phyloP scores from a whole-genome alignment of 140 eudicot species.

The Flaveria floridana region DNA sequence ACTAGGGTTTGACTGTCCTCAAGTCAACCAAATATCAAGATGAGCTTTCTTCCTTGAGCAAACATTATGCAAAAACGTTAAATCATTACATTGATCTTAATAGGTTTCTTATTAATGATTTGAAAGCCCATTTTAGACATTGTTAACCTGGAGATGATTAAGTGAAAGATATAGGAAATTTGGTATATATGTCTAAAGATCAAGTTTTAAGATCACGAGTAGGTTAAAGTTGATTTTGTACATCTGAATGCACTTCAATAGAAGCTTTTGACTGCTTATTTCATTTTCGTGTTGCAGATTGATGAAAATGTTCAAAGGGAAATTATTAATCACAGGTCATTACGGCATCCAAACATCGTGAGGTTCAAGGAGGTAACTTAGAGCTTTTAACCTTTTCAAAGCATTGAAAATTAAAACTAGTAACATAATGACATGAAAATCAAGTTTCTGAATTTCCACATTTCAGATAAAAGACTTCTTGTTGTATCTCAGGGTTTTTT shows the following conservation, averaged over 20 bases:
- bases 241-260: background rate
- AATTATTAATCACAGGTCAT: constrained; percentile 87
- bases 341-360: constrained; percentile 88
- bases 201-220: constrained; percentile 2
- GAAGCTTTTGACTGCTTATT: background rate
- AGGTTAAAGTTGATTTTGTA: constrained; percentile 8
- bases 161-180: background rate
- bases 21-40: constrained; percentile 31
- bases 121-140: background rate
- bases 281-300: constrained; percentile 54
- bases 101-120: background rate
- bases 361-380: constrained; percentile 80
- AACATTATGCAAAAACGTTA: constrained; percentile 7
- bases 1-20: constrained; percentile 33
- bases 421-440: constrained; percentile 18
- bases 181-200: background rate
- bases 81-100: background rate
- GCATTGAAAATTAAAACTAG: background rate
- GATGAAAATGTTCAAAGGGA: constrained; percentile 95
- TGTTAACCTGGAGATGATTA: constrained; percentile 16
- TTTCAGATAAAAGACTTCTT: background rate
- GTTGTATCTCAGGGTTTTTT: background rate
- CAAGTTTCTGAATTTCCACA: constrained; percentile 5
- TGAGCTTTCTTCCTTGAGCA: constrained; percentile 23
- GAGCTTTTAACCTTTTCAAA: constrained; percentile 14